Evolutionary conservation across 2,329 filamentous ascomycete species (phyloP).

Genomic region (Fusarium guadeloupense): DNA sequence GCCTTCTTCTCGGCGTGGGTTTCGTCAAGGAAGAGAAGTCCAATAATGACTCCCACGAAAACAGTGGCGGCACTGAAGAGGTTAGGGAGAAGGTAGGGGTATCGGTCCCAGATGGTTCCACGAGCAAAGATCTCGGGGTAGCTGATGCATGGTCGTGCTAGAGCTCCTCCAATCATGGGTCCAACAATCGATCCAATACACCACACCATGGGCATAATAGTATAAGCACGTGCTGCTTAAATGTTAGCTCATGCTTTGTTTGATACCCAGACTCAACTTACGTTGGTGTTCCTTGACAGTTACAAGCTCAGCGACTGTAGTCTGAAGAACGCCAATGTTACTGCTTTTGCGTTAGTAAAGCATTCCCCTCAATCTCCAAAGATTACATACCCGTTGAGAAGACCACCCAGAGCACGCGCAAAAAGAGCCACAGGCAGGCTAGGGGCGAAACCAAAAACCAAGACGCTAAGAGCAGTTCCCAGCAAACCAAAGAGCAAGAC

Average conservation of each 20-base stretch:
- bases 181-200: slow-evolving; percentile 94
- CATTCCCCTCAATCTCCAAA: background rate
- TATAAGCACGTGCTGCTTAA: slow-evolving; percentile 81
- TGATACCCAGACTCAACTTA: slow-evolving; percentile 54
- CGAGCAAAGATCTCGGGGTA: slow-evolving; percentile 78
- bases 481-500: slow-evolving; percentile 88
- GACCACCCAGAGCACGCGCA: slow-evolving; percentile 86
- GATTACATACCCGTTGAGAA: slow-evolving; percentile 82
- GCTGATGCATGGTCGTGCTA: slow-evolving; percentile 85
- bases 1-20: slow-evolving; percentile 86
- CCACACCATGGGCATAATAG: slow-evolving; percentile 98
- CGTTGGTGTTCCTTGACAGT: slow-evolving; percentile 93
- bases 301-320: slow-evolving; percentile 92
- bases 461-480: slow-evolving; percentile 91
- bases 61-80: slow-evolving; percentile 87
- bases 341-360: slow-evolving; percentile 53
- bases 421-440: slow-evolving; percentile 84
- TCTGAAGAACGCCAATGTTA: slow-evolving; percentile 95
- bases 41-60: slow-evolving; percentile 77
- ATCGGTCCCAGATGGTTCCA: slow-evolving; percentile 83
- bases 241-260: slow-evolving; percentile 38
- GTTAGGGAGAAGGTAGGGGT: slow-evolving; percentile 91
- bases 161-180: slow-evolving; percentile 87
- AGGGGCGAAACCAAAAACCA: slow-evolving; percentile 89
- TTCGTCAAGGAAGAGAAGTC: slow-evolving; percentile 90